Percentiles rank a stretch among this genome's conserved stretches.
Conservation (phyloP, 1,284 basidiomycete genomes). For the Sporisorium iseilematis-ciliati region DNA sequence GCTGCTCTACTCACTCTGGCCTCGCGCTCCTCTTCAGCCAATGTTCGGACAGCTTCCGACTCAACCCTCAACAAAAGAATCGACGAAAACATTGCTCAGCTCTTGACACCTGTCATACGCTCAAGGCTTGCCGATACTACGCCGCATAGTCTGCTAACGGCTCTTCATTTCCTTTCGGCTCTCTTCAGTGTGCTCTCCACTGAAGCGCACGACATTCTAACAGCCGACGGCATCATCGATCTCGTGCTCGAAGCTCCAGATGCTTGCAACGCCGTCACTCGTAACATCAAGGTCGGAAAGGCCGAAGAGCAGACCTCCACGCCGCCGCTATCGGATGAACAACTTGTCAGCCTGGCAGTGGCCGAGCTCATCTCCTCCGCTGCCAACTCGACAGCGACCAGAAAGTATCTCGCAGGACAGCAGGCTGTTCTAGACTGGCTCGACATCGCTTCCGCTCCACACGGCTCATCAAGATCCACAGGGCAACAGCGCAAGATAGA, state of each 20-base stretch:
- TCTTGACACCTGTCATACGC: conserved; percentile 39
- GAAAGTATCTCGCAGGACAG: conserved; percentile 36
- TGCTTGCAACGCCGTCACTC: conserved; percentile 24
- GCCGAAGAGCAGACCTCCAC: neutral
- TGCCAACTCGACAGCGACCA: conserved; percentile 24
- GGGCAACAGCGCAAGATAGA: conserved; percentile 9
- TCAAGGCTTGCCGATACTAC: conserved; percentile 43
- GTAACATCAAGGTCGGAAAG: neutral
- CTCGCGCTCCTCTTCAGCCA: conserved; percentile 31
- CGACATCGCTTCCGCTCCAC: conserved; percentile 30
- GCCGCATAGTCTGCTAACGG: conserved; percentile 38
- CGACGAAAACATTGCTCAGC: conserved; percentile 37
- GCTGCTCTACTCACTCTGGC: conserved; percentile 34
- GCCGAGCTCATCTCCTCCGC: conserved; percentile 46
- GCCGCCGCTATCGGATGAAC: conserved; percentile 16
- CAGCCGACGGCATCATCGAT: conserved; percentile 33
- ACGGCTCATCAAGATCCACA: neutral
- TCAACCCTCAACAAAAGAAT: neutral
- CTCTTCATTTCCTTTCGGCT: conserved; percentile 38
- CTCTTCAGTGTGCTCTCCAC: conserved; percentile 32
- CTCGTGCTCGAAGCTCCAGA: conserved; percentile 39
- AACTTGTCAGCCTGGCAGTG: conserved; percentile 23
- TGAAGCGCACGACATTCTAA: conserved; percentile 41
- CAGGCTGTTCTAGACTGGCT: conserved; percentile 49
- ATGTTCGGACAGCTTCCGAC: conserved; percentile 3